Percentiles rank a stretch among this genome's conserved stretches.
phyloP scores from a whole-genome alignment of 371 early-diverging fungal species.

The Thermomucor indicae-seudaticae region DNA sequence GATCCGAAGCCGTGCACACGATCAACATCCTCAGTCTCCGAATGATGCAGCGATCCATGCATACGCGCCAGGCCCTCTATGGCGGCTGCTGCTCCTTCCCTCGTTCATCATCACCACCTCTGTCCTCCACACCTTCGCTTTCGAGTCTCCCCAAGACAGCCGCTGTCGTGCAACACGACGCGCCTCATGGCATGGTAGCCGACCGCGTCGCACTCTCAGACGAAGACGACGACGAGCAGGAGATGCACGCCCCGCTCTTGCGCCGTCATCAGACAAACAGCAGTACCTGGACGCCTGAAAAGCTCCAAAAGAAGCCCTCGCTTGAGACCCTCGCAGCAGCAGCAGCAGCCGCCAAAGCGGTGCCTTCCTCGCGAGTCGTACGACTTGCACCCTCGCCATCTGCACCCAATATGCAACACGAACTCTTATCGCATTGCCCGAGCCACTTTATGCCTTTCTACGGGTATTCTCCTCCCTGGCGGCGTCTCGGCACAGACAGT shows the following conservation, averaged over 20 bases:
- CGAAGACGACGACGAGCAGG: conserved; percentile 9
- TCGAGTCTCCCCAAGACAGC: conserved; percentile 16
- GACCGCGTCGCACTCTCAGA: conserved; percentile 1
- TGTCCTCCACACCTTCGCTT: neutral
- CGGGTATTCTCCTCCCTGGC: neutral
- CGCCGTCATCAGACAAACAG: conserved; percentile 8
- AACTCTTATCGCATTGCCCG: neutral
- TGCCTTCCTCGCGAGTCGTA: neutral
- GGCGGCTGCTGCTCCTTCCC: no score
- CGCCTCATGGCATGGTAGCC: conserved; percentile 1
- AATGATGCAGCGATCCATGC: conserved; percentile 28
- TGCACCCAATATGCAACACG: conserved; percentile 1
- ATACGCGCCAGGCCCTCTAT: conserved; percentile 25
- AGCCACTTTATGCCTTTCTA: neutral
- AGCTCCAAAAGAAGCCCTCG: conserved; percentile 1
- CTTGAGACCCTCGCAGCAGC: neutral
- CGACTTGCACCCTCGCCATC: conserved; percentile 10
- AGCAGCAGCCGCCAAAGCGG: neutral
- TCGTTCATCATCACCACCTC: neutral
- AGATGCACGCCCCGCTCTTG: conserved; percentile 19
- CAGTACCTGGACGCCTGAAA: conserved; percentile 7
- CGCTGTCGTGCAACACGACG: conserved; percentile 6
- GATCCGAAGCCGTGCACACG: conserved; percentile 30
- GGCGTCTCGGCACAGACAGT: neutral
- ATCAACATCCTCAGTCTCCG: conserved; percentile 36